phyloP scores from a whole-genome alignment of 2,329 filamentous ascomycete species.

The Fusarium keratoplasticum region DNA sequence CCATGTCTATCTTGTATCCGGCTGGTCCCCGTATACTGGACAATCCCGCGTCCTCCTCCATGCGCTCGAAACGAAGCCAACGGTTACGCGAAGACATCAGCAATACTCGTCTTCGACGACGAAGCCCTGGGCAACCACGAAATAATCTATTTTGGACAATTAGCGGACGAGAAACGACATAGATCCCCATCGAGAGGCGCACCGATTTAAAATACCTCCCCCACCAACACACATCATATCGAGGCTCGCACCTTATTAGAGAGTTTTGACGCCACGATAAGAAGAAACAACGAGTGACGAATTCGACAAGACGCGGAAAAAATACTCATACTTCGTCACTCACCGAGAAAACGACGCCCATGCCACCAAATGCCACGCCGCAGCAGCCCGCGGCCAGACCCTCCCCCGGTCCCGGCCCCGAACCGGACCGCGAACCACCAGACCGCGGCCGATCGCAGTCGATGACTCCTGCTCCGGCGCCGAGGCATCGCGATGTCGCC shows the following conservation, averaged over 20 bases:
- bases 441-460: conserved; percentile 12
- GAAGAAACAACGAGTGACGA: conserved; percentile 4
- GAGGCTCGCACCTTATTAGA: conserved; percentile 40
- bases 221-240: not conserved
- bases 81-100: conserved; percentile 30
- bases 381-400: conserved; percentile 22
- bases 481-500: conserved; percentile 27
- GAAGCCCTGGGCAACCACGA: not conserved
- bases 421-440: conserved; percentile 14
- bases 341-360: conserved; percentile 28
- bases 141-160: conserved; percentile 2
- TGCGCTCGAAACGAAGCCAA: conserved; percentile 37
- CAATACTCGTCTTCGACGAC: conserved; percentile 14
- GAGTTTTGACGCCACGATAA: conserved; percentile 33
- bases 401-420: conserved; percentile 28
- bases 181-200: not conserved
- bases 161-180: conserved; percentile 5
- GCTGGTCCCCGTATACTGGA: conserved; percentile 30
- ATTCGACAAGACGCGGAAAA: not conserved
- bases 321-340: conserved; percentile 2
- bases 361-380: conserved; percentile 33
- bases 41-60: conserved; percentile 22
- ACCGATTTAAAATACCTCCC: not conserved
- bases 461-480: conserved; percentile 6
- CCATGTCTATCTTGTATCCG: conserved; percentile 35